phyloP scores from a whole-genome alignment of 2,329 filamentous ascomycete species.

The Diplodia seriata region DNA sequence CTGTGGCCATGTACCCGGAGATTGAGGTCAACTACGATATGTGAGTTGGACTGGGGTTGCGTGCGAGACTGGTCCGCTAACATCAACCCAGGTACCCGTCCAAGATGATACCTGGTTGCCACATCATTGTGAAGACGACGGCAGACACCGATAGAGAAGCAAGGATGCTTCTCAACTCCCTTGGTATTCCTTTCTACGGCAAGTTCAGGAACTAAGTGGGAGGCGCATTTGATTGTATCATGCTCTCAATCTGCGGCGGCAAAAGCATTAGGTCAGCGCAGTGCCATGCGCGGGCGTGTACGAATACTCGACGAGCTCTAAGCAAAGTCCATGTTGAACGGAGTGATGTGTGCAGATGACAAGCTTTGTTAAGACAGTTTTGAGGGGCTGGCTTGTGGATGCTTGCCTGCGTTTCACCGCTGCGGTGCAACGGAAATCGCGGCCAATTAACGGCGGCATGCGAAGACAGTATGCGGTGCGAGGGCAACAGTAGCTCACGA shows the following conservation, averaged over 20 bases:
- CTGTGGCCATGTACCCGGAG: slow-evolving; percentile 87
- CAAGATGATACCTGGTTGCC: slow-evolving; percentile 83
- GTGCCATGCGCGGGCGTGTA: neutral
- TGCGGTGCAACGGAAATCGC: neutral
- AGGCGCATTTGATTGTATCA: neutral
- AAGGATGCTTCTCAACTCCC: slow-evolving; percentile 72
- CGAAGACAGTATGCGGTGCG: no score
- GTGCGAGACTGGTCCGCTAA: slow-evolving; percentile 43
- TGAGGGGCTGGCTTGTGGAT: neutral
- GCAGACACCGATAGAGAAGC: slow-evolving; percentile 87
- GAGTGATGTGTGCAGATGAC: neutral
- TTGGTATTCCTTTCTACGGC: slow-evolving; percentile 84
- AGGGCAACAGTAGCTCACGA: neutral
- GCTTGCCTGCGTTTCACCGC: neutral
- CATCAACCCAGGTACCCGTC: slow-evolving; percentile 61
- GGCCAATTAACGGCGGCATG: neutral
- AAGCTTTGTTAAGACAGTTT: neutral
- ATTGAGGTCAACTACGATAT: slow-evolving; percentile 91
- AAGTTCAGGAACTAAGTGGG: slow-evolving; percentile 63
- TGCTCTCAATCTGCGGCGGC: slow-evolving; percentile 3
- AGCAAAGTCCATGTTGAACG: neutral
- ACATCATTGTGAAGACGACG: slow-evolving; percentile 83
- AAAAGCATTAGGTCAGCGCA: neutral
- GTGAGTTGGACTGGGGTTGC: slow-evolving; percentile 61
- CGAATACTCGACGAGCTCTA: slow-evolving; percentile 1